A percentile compares a stretch with the other conserved stretches of the same genome.
Evolutionary conservation across 2,329 filamentous ascomycete genomes (phyloP).

Genomic region (Colletotrichum sp.): DNA sequence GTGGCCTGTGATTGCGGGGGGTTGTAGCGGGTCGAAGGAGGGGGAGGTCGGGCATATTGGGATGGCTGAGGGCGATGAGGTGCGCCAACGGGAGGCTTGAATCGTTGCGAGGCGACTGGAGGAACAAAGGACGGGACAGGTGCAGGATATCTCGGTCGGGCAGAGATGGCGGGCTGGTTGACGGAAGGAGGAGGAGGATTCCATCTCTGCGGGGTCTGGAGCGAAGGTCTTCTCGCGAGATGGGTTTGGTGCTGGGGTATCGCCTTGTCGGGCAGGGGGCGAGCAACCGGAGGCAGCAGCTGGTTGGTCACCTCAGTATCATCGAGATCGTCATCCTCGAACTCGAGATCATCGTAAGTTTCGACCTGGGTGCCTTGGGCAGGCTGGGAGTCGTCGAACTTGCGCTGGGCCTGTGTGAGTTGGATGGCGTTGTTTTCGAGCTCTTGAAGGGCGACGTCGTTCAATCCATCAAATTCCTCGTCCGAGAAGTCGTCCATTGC

Average conservation of each 20-base stretch:
- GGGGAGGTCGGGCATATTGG: slow-evolving; percentile 45
- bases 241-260: slow-evolving; percentile 36
- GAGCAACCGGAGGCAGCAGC: slow-evolving; percentile 42
- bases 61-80: slow-evolving; percentile 39
- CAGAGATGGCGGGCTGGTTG: slow-evolving; percentile 13
- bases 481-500: slow-evolving; percentile 66
- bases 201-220: slow-evolving; percentile 33
- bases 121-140: slow-evolving; percentile 13
- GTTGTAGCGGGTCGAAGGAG: slow-evolving; percentile 30
- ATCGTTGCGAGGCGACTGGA: slow-evolving; percentile 19
- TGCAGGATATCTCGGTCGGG: slow-evolving; percentile 19
- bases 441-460: slow-evolving; percentile 62
- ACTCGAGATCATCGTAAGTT: slow-evolving; percentile 45
- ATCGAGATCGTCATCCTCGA: slow-evolving; percentile 64
- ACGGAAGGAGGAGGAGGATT: slow-evolving; percentile 29
- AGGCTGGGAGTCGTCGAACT: slow-evolving; percentile 25
- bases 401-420: slow-evolving; percentile 57
- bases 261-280: slow-evolving; percentile 39
- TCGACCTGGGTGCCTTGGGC: slow-evolving; percentile 28
- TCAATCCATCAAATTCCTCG: slow-evolving; percentile 67
- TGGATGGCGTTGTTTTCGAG: slow-evolving; percentile 69
- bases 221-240: slow-evolving; percentile 18
- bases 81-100: slow-evolving; percentile 27
- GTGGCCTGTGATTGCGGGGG: slow-evolving; percentile 37
- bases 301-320: slow-evolving; percentile 61